A percentile compares a stretch with the other conserved stretches of the same genome.
These are phyloP conservation scores for Rhizopogon vinicolor DNA, from an alignment of 768 basidiomycete genomes.

Conservation along the genomic window DNA sequence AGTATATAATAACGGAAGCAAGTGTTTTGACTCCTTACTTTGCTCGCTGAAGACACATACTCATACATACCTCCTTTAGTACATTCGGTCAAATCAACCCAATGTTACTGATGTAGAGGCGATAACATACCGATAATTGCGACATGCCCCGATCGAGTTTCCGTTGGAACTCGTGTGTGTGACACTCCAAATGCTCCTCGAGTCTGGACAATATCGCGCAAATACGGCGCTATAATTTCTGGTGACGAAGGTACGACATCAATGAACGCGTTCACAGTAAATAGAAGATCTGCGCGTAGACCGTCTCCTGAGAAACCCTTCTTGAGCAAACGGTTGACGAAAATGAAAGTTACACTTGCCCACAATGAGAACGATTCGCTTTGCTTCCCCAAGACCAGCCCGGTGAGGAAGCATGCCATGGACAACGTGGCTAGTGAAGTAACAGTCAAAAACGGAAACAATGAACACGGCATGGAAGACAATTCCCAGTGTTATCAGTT, in stretches of 20 bases:
- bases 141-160: conserved; percentile 85
- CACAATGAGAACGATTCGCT: conserved; percentile 75
- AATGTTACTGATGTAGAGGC: neutral
- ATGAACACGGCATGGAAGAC: conserved; percentile 74
- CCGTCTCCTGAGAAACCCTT: conserved; percentile 62
- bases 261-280: conserved; percentile 58
- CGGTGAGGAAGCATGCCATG: conserved; percentile 66
- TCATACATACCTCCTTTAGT: conserved; percentile 79
- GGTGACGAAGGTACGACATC: conserved; percentile 41
- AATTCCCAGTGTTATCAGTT: conserved; percentile 59
- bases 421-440: conserved; percentile 81
- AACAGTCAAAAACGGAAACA: conserved; percentile 77
- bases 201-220: conserved; percentile 60
- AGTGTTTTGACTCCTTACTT: conserved; percentile 38
- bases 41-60: conserved; percentile 83
- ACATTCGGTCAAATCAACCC: conserved; percentile 2
- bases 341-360: conserved; percentile 37
- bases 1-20: neutral
- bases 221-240: conserved; percentile 67
- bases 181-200: conserved; percentile 81
- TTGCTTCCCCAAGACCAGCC: conserved; percentile 45
- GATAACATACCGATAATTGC: conserved; percentile 66
- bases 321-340: neutral
- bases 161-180: conserved; percentile 84
- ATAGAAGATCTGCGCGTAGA: conserved; percentile 75